These are phyloP conservation scores for Litchi chinensis DNA, from an alignment of 345 rosid genomes.

Conservation along the genomic window DNA sequence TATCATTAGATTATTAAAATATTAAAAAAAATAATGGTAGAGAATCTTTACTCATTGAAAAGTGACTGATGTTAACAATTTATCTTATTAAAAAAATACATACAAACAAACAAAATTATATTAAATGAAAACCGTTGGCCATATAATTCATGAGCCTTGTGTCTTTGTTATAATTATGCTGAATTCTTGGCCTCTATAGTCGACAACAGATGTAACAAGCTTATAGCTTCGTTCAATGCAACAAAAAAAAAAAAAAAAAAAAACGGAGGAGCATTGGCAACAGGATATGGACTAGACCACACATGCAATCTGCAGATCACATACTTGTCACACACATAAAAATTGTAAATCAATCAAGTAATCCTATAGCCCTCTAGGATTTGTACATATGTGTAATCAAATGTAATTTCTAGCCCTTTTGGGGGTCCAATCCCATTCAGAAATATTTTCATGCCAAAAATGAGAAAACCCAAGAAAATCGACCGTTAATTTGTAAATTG, in stretches of 20 bases:
- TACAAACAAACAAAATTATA: neutral
- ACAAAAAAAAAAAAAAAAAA: neutral
- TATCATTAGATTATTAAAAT: too few relatives aligned
- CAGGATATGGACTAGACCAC: neutral
- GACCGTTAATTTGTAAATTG: neutral
- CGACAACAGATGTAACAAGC: neutral
- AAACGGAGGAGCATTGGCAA: neutral
- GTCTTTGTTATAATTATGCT: neutral
- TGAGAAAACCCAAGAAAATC: neutral
- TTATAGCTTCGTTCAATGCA: neutral
- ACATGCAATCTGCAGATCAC: neutral
- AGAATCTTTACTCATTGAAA: too few relatives aligned
- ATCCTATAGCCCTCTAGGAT: neutral
- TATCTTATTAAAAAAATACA: too few relatives aligned
- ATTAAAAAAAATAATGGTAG: too few relatives aligned
- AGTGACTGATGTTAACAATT: neutral
- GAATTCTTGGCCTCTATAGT: neutral
- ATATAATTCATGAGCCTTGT: neutral
- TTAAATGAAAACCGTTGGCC: neutral
- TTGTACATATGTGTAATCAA: conserved; percentile 3
- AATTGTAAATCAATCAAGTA: neutral
- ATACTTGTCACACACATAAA: neutral
- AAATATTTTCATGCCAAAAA: neutral
- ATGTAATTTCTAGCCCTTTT: neutral
- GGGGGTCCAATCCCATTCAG: too few relatives aligned